Evolutionary conservation across 139 green algal genomes (phyloP).

Genomic region (Chlorella sp.): DNA sequence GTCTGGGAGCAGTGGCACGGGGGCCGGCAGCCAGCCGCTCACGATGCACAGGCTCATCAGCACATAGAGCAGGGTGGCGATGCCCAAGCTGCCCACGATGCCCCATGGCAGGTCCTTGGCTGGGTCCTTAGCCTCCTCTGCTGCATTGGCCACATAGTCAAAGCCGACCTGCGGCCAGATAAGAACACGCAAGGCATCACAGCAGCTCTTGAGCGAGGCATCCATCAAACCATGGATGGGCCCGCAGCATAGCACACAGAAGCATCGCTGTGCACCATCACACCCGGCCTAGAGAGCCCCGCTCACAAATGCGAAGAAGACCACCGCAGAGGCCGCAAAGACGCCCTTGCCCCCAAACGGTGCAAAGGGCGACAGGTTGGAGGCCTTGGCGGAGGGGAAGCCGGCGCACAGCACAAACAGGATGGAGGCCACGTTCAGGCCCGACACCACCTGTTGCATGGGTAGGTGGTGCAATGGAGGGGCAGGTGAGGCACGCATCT

Average conservation of each 20-base stretch:
- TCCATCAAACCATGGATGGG: too few species aligned
- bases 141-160: slow-evolving; percentile 75
- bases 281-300: too few species aligned
- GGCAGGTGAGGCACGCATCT: too few species aligned
- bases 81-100: slow-evolving; percentile 72
- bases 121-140: slow-evolving; percentile 76
- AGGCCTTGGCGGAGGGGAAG: slow-evolving; percentile 40
- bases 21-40: too few species aligned
- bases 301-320: slow-evolving; percentile 59
- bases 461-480: too few species aligned
- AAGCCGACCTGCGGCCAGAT: not conserved
- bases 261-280: too few species aligned
- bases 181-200: too few species aligned
- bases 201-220: too few species aligned
- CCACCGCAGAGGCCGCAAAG: slow-evolving; percentile 61
- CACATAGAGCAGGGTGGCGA: slow-evolving; percentile 77
- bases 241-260: too few species aligned
- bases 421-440: slow-evolving; percentile 65
- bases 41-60: slow-evolving; percentile 55
- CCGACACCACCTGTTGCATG: slow-evolving; percentile 45
- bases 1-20: too few species aligned
- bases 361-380: slow-evolving; percentile 67
- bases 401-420: slow-evolving; percentile 68
- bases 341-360: slow-evolving; percentile 61
- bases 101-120: slow-evolving; percentile 72